phyloP scores from a whole-genome alignment of 345 rosid genomes.

The Arabidopsis suecica region DNA sequence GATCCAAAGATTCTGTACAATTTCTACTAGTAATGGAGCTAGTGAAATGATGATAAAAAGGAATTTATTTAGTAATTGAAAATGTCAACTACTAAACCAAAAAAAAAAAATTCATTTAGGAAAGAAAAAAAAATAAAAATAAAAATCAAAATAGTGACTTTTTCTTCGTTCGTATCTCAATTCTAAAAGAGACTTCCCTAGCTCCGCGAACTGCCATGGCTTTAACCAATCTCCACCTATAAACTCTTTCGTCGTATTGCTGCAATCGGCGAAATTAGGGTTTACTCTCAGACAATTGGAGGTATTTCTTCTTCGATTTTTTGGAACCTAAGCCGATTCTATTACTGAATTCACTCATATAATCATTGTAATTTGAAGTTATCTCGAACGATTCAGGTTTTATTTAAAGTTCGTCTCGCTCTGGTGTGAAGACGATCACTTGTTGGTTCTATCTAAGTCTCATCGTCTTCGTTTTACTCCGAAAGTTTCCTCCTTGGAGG shows the following conservation, averaged over 20 bases:
- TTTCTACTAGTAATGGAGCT: background rate
- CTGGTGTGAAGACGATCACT: conserved; percentile 29
- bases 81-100: conserved; percentile 3
- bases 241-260: conserved; percentile 1
- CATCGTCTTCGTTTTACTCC: conserved; percentile 17
- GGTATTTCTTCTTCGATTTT: conserved; percentile 29
- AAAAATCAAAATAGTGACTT: conserved; percentile 1
- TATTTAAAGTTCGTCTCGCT: background rate
- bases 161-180: conserved; percentile 16
- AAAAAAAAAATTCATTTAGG: background rate
- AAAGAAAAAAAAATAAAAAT: background rate
- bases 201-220: conserved; percentile 29
- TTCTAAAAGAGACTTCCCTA: conserved; percentile 24
- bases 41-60: background rate
- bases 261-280: conserved; percentile 33
- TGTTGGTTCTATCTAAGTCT: conserved; percentile 27
- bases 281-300: conserved; percentile 14
- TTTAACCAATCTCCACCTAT: background rate
- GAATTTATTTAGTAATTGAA: conserved; percentile 9
- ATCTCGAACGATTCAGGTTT: conserved; percentile 24
- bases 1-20: background rate
- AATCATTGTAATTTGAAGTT: conserved; percentile 6
- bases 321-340: background rate
- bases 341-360: background rate
- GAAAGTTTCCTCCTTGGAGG: conserved; percentile 4